A percentile compares a stretch with the other conserved stretches of the same genome.
These are phyloP conservation scores for Balamuthia mandrillaris DNA, from an alignment of 208 protist species.

Conservation along the genomic window DNA sequence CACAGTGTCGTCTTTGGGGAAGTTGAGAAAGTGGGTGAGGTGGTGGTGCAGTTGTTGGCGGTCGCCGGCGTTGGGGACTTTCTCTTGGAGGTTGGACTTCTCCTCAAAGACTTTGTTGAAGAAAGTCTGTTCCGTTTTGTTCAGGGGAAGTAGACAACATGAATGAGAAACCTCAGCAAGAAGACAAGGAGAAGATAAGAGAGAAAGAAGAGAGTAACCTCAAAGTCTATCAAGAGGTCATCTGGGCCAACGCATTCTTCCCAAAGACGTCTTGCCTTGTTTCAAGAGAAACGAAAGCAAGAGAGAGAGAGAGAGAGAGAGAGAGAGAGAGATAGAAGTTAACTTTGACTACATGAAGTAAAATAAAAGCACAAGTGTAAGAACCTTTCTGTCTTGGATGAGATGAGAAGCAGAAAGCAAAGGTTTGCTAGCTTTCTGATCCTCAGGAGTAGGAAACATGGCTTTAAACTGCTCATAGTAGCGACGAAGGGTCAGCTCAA, in stretches of 20 bases:
- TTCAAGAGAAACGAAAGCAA: neutral
- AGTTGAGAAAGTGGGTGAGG: slow-evolving; percentile 19
- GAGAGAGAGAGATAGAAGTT: neutral
- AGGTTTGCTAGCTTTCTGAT: neutral
- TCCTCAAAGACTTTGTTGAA: neutral
- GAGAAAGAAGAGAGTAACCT: neutral
- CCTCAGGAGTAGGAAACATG: neutral
- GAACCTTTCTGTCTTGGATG: neutral
- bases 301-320: neutral
- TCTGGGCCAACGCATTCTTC: slow-evolving; percentile 16
- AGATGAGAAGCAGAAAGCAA: neutral
- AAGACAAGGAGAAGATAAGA: neutral
- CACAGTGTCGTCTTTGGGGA: neutral
- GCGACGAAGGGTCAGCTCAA: neutral
- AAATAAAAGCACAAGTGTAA: neutral
- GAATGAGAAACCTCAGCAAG: neutral
- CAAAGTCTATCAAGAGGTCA: neutral
- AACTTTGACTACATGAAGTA: neutral
- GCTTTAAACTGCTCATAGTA: slow-evolving; percentile 24
- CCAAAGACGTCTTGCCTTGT: neutral
- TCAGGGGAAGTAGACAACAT: too few species aligned
- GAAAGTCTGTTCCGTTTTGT: neutral
- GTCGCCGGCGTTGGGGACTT: too few species aligned
- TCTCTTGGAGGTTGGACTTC: neutral
- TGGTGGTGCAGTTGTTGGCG: slow-evolving; percentile 11